These are phyloP conservation scores for Tylopilus rubrobrunneus DNA, from an alignment of 768 basidiomycete species.

Conservation along the genomic window DNA sequence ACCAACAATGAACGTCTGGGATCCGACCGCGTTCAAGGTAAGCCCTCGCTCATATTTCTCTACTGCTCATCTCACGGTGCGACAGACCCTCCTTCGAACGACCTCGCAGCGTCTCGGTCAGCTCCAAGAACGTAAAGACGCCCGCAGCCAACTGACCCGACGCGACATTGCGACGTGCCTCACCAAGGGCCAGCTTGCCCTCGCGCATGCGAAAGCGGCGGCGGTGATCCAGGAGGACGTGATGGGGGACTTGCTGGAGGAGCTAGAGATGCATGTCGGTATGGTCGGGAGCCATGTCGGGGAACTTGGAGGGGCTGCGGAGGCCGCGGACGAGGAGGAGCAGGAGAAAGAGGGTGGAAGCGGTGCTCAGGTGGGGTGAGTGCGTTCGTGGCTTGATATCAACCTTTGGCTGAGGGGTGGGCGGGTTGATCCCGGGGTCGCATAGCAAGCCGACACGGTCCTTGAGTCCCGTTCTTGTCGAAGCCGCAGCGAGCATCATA, in stretches of 20 bases:
- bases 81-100: slow-evolving; percentile 57
- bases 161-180: slow-evolving; percentile 67
- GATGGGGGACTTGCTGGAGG: slow-evolving; percentile 58
- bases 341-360: not conserved
- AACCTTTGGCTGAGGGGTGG: slow-evolving; percentile 4
- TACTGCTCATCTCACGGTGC: not conserved
- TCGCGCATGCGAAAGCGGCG: slow-evolving; percentile 73
- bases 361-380: slow-evolving; percentile 33
- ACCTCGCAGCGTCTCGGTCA: slow-evolving; percentile 66
- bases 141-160: slow-evolving; percentile 56
- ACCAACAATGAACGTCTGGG: slow-evolving; percentile 27
- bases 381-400: not conserved
- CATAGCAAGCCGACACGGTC: slow-evolving; percentile 29
- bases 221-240: slow-evolving; percentile 61
- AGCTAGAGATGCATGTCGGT: slow-evolving; percentile 65
- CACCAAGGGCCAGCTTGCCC: slow-evolving; percentile 52
- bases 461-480: slow-evolving; percentile 49
- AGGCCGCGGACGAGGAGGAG: not conserved
- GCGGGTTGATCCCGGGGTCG: not conserved
- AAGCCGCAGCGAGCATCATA: slow-evolving; percentile 68
- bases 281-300: slow-evolving; percentile 53
- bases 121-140: slow-evolving; percentile 65
- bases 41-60: slow-evolving; percentile 2
- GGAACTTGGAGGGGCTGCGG: slow-evolving; percentile 37
- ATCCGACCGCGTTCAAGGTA: slow-evolving; percentile 30